Evolutionary conservation across 2,329 filamentous ascomycete species (phyloP), one percentile per base, ranked within the genome.

Genomic region (Fusarium keratoplasticum): DNA sequence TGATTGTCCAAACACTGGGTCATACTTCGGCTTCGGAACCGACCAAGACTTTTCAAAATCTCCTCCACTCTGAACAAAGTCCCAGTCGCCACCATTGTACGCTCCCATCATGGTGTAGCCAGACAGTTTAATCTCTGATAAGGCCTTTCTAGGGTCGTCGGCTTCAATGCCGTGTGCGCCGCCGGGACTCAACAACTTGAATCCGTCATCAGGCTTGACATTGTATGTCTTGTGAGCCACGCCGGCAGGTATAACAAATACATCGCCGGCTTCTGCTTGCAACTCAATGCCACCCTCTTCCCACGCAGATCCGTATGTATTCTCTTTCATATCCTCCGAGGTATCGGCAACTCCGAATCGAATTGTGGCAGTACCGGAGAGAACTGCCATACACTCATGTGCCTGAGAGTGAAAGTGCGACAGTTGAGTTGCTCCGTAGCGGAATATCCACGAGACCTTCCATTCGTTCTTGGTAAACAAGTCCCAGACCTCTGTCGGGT

Each of bases 341-440:
- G 84, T 84, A 67, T 90, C 88, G 0, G 85, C 88, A 5, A 86
- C 87, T 4, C 89, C 88, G 66, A 90, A 89, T 4, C 88, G 84
- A 61, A 91, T 89, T 0, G 81, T 86, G 0, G 87, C 89, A 0
- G 80, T 82, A 3, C 88, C 89, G 0, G 86, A 86, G 0, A 90
- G 82, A 0, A 90, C 88, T 22, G 83, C 85, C 87, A 91, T 90
- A 77, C 85, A 87, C 80, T 91, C 89, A 74, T 91, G 89, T 0
- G 87, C 85, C 10, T 79, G 76, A 4, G 87, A 87, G 78, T 91
- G 89, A 74, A 90, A 91, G 79, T 91, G 89, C 0, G 89, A 88
- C 14, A 77, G 60, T 66, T 90, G 89, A 0, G 88, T 88, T 7
- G 81, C 79, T 1, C 87, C 86, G 78, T 91, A 91, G 38, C 88